A percentile compares a stretch with the other conserved stretches of the same genome.
These are phyloP conservation scores for Syzygium aromaticum DNA, from an alignment of 345 rosid species.

Conservation along the genomic window DNA sequence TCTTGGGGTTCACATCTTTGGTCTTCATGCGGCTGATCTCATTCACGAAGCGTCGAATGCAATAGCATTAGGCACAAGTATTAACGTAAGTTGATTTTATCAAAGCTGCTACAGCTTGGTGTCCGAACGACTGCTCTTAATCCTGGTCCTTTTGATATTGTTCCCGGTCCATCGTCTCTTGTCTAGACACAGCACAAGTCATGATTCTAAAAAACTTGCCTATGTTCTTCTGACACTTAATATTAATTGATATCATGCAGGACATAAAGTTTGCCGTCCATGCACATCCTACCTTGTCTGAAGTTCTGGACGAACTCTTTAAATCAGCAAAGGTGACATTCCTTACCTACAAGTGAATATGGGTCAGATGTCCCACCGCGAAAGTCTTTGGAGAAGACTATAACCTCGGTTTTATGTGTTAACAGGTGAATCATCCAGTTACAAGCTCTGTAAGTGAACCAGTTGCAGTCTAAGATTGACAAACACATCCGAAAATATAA, in stretches of 20 bases:
- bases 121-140: background rate
- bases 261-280: slow-evolving; percentile 91
- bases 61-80: slow-evolving; percentile 75
- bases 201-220: background rate
- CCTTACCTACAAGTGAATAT: background rate
- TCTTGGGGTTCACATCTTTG: slow-evolving; percentile 94
- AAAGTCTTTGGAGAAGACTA: background rate
- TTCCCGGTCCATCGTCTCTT: background rate
- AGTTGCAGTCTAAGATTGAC: slow-evolving; percentile 41
- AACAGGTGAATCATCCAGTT: slow-evolving; percentile 42
- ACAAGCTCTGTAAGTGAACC: slow-evolving; percentile 51
- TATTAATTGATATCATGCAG: slow-evolving; percentile 26
- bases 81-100: slow-evolving; percentile 39
- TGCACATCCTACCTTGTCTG: slow-evolving; percentile 97
- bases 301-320: slow-evolving; percentile 93
- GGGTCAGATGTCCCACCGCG: background rate
- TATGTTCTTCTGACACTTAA: background rate
- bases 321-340: slow-evolving; percentile 87
- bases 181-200: background rate
- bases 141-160: background rate
- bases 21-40: slow-evolving; percentile 97
- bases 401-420: slow-evolving; percentile 1
- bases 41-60: slow-evolving; percentile 99
- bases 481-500: slow-evolving; percentile 1
- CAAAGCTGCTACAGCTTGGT: background rate